Evolutionary conservation across 129 eudicot genomes (phyloP).

Genomic region (Flaveria sonorensis): DNA sequence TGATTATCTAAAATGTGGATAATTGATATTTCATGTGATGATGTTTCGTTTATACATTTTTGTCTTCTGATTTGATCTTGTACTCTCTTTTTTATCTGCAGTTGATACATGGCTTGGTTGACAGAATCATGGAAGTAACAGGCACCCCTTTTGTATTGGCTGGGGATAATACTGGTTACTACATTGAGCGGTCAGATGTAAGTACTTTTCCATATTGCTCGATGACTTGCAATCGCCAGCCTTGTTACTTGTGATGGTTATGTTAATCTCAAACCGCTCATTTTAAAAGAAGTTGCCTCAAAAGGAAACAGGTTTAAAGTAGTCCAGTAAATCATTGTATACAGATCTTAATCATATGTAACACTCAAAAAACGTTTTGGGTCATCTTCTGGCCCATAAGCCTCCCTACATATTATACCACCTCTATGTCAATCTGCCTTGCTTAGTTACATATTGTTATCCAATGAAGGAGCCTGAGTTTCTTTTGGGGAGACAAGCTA

Average conservation of each 20-base stretch:
- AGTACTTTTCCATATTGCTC: conserved; percentile 4
- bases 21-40: neutral
- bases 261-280: conserved; percentile 10
- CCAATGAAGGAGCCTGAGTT: conserved; percentile 76
- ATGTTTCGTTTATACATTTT: conserved; percentile 11
- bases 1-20: neutral
- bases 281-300: neutral
- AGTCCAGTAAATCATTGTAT: neutral
- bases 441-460: conserved; percentile 1
- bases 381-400: too few relatives aligned
- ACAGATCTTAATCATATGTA: neutral
- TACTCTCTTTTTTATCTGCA: conserved; percentile 34
- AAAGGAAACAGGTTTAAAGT: neutral
- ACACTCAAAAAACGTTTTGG: neutral
- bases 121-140: conserved; percentile 84
- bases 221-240: neutral
- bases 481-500: conserved; percentile 91
- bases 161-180: conserved; percentile 76
- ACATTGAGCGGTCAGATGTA: conserved; percentile 71
- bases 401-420: neutral
- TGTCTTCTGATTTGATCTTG: neutral
- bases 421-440: neutral
- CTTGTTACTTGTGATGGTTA: neutral
- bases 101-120: conserved; percentile 89
- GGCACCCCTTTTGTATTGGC: conserved; percentile 63